Percentiles rank a stretch among this genome's conserved stretches.
phyloP scores from a whole-genome alignment of 768 basidiomycete species.

The Calocybe gangraenosa region DNA sequence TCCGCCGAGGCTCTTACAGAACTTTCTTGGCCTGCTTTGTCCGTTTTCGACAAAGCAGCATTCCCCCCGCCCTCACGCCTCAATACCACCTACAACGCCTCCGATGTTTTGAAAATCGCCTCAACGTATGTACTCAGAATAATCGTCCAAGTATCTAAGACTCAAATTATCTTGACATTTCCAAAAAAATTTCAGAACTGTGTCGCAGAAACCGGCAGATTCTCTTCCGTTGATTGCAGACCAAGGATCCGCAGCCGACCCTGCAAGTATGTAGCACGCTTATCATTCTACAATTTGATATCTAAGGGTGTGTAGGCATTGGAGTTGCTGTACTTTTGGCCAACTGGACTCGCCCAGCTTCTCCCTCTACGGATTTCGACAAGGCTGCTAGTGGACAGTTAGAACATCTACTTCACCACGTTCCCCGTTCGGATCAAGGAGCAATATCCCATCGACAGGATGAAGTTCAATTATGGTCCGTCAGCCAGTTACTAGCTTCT shows the following conservation, averaged over 20 bases:
- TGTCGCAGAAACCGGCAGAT: conserved; percentile 30
- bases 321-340: conserved; percentile 48
- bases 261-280: conserved; percentile 46
- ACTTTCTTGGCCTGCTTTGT: conserved; percentile 41
- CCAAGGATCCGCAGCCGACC: conserved; percentile 56
- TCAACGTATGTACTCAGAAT: conserved; percentile 22
- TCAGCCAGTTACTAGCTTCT: neutral
- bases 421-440: conserved; percentile 42
- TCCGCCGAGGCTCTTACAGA: conserved; percentile 54
- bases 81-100: conserved; percentile 24
- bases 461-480: conserved; percentile 51
- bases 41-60: conserved; percentile 41
- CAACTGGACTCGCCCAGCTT: conserved; percentile 45
- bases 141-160: neutral
- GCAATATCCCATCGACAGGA: conserved; percentile 56
- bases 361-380: conserved; percentile 29
- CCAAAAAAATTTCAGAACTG: conserved; percentile 26
- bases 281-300: neutral
- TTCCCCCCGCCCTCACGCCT: conserved; percentile 36
- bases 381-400: conserved; percentile 44
- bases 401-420: conserved; percentile 38
- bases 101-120: conserved; percentile 40
- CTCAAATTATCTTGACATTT: too few species aligned
- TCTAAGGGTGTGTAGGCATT: conserved; percentile 31
- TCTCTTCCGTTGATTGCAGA: conserved; percentile 38